A percentile compares a stretch with the other conserved stretches of the same genome.
Conservation (phyloP, 257 asterid species). For the Perilla frutescens region DNA sequence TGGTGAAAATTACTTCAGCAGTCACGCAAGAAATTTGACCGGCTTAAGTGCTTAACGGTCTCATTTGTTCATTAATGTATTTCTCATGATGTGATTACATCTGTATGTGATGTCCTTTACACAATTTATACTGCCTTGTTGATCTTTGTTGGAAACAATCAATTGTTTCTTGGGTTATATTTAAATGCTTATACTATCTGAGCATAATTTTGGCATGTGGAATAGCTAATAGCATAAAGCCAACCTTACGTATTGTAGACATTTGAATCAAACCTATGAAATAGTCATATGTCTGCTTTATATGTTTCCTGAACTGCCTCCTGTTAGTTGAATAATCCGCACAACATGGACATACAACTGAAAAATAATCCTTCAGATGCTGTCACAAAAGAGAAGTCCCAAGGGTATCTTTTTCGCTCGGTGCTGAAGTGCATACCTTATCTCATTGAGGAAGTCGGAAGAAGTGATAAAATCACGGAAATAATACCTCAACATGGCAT, state of each 20-base stretch:
- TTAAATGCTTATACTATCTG: slow-evolving; percentile 3
- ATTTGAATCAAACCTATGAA: slow-evolving; percentile 21
- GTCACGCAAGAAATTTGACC: slow-evolving; percentile 6
- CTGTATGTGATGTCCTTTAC: slow-evolving; percentile 16
- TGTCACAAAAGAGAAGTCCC: slow-evolving; percentile 93
- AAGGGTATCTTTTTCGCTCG: slow-evolving; percentile 95
- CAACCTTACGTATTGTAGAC: slow-evolving; percentile 21
- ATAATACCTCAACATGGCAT: slow-evolving; percentile 99
- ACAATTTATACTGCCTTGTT: slow-evolving; percentile 22
- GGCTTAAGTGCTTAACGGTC: not conserved
- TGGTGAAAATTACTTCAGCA: not conserved
- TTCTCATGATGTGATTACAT: not conserved
- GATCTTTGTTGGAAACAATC: slow-evolving; percentile 23
- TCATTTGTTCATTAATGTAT: slow-evolving; percentile 10
- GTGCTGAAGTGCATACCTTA: slow-evolving; percentile 99
- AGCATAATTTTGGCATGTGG: slow-evolving; percentile 28
- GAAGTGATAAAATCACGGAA: slow-evolving; percentile 95
- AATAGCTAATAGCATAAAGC: slow-evolving; percentile 5
- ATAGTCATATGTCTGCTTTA: slow-evolving; percentile 28
- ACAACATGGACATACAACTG: slow-evolving; percentile 37
- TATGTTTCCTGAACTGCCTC: slow-evolving; percentile 28
- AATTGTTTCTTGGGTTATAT: slow-evolving; percentile 26
- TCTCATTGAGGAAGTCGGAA: slow-evolving; percentile 98
- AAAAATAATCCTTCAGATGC: slow-evolving; percentile 70
- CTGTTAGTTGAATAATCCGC: slow-evolving; percentile 34